These are phyloP conservation scores for Corchorus olitorius DNA, from an alignment of 345 rosid genomes.

Conservation along the genomic window DNA sequence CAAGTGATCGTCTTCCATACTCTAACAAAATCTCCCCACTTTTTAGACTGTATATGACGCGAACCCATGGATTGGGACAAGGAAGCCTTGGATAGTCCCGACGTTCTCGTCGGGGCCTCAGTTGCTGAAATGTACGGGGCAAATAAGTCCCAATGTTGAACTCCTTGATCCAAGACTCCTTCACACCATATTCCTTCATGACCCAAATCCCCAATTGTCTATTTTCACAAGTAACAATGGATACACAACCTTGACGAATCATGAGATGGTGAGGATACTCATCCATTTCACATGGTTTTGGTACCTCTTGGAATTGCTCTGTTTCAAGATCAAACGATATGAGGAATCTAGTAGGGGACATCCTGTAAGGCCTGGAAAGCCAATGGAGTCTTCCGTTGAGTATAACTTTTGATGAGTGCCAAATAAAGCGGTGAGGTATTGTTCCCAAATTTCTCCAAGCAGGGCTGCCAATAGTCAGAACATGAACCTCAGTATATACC, in stretches of 20 bases:
- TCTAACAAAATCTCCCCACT: constrained; percentile 75
- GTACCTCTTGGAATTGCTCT: constrained; percentile 72
- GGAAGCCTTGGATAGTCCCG: constrained; percentile 30
- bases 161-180: constrained; percentile 69
- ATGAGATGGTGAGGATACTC: constrained; percentile 57
- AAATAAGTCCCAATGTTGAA: constrained; percentile 56
- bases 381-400: constrained; percentile 79
- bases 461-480: constrained; percentile 45
- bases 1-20: constrained; percentile 61
- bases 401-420: constrained; percentile 60
- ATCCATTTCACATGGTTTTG: constrained; percentile 65
- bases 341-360: constrained; percentile 56
- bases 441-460: constrained; percentile 70
- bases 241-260: constrained; percentile 54
- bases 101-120: neutral
- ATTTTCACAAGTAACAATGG: constrained; percentile 58
- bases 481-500: constrained; percentile 50
- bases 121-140: constrained; percentile 63
- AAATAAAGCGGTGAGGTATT: constrained; percentile 51
- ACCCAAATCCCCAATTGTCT: constrained; percentile 80
- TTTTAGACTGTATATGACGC: constrained; percentile 57
- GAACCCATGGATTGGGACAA: constrained; percentile 38
- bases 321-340: constrained; percentile 70
- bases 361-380: constrained; percentile 56
- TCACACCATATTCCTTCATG: constrained; percentile 63